Evolutionary conservation across 164 flowering plant species (phyloP).

Genomic region (Aristolochia californica): DNA sequence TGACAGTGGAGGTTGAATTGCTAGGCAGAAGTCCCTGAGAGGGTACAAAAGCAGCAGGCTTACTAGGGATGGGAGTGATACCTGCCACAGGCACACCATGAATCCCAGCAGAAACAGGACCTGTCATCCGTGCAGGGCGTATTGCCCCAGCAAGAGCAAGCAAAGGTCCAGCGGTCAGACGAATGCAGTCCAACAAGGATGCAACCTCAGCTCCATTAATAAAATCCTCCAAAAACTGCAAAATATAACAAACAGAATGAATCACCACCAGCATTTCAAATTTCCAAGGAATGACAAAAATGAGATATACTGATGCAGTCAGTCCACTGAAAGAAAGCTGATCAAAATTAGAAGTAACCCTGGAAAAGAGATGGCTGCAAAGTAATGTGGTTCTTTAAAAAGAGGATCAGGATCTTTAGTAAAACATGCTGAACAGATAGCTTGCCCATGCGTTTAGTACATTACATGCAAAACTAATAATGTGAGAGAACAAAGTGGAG

Average conservation of each 20-base stretch:
- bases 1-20: slow-evolving; percentile 30
- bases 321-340: neutral
- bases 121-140: slow-evolving; percentile 85
- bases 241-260: neutral
- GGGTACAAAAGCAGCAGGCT: slow-evolving; percentile 40
- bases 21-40: slow-evolving; percentile 44
- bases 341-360: neutral
- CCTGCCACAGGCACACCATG: slow-evolving; percentile 48
- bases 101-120: slow-evolving; percentile 56
- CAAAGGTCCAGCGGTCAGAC: slow-evolving; percentile 94
- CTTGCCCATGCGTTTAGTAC: no score
- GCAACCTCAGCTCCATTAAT: slow-evolving; percentile 97
- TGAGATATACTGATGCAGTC: neutral
- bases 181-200: slow-evolving; percentile 91
- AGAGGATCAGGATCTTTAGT: no score
- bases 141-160: slow-evolving; percentile 96
- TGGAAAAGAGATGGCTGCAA: neutral
- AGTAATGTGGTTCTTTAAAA: neutral
- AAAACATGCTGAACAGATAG: no score
- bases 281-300: neutral
- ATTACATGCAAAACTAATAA: no score
- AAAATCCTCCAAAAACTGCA: slow-evolving; percentile 93
- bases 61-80: slow-evolving; percentile 32
- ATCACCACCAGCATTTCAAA: no score
- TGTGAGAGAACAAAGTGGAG: no score